These are phyloP conservation scores for Musa acuminata DNA, from an alignment of 176 grass and related monocot genomes.

Conservation along the genomic window DNA sequence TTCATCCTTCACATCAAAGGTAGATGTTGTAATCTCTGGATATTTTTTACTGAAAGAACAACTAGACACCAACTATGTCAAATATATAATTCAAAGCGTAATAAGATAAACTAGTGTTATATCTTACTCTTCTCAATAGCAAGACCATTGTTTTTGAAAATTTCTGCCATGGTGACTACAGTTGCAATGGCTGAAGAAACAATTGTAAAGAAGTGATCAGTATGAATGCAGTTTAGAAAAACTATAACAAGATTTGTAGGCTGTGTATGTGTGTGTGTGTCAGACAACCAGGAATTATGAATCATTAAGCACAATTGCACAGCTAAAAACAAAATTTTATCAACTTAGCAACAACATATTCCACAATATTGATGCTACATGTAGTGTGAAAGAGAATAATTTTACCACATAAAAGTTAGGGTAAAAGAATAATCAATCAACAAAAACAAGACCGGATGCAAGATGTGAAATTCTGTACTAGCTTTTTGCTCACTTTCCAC, in stretches of 20 bases:
- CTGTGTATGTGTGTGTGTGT: not conserved
- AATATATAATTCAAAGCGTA: not conserved
- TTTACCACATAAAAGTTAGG: too few species aligned
- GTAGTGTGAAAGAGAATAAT: too few species aligned
- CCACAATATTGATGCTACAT: too few species aligned
- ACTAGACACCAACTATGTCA: not conserved
- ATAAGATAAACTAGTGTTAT: slow-evolving; percentile 13
- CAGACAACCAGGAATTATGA: not conserved
- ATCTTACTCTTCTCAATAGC: slow-evolving; percentile 81
- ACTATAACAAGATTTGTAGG: not conserved
- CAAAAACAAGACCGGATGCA: too few species aligned
- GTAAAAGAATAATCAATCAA: too few species aligned
- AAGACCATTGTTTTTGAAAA: slow-evolving; percentile 89
- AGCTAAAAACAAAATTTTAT: not conserved
- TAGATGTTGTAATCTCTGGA: slow-evolving; percentile 69
- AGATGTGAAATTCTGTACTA: too few species aligned
- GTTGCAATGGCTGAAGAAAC: slow-evolving; percentile 68
- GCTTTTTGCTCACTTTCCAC: too few species aligned
- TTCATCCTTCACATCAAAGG: slow-evolving; percentile 74
- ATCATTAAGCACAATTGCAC: not conserved
- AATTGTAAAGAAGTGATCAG: slow-evolving; percentile 8
- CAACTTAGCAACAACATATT: too few species aligned
- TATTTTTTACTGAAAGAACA: not conserved
- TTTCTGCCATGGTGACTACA: slow-evolving; percentile 78
- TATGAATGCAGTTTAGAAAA: not conserved